Conservation (phyloP, 2,329 filamentous ascomycete species). For the Stromatinia cepivora region DNA sequence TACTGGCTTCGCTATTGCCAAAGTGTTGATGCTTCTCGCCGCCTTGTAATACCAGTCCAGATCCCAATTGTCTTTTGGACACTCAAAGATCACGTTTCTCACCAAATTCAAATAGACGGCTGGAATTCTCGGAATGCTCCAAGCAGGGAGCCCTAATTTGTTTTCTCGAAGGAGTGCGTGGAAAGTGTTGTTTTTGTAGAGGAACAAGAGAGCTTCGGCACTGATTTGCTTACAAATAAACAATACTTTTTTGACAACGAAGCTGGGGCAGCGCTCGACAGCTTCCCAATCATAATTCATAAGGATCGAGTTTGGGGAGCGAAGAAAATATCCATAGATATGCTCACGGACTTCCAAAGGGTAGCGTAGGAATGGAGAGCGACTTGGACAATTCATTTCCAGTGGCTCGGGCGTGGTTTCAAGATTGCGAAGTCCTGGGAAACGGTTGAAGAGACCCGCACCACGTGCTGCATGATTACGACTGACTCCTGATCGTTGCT, state of each 20-base stretch:
- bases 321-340: constrained; percentile 34
- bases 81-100: constrained; percentile 33
- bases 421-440: neutral
- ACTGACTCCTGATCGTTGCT: neutral
- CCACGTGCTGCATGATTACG: neutral
- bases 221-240: constrained; percentile 35
- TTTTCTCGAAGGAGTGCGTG: constrained; percentile 30
- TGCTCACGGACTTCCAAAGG: constrained; percentile 35
- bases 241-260: constrained; percentile 24
- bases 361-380: constrained; percentile 30
- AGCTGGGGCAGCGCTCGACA: constrained; percentile 26
- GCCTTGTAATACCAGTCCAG: constrained; percentile 30
- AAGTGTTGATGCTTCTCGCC: constrained; percentile 25
- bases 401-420: neutral
- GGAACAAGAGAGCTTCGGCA: constrained; percentile 29
- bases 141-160: neutral
- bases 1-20: constrained; percentile 26
- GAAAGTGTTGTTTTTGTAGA: constrained; percentile 36
- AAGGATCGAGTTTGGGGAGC: constrained; percentile 31
- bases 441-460: neutral
- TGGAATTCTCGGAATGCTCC: constrained; percentile 20
- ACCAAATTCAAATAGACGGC: constrained; percentile 25
- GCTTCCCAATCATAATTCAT: constrained; percentile 32
- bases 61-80: constrained; percentile 28
- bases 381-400: constrained; percentile 26